phyloP scores from a whole-genome alignment of 2,329 filamentous ascomycete species.

The Colletotrichum shisoi region DNA sequence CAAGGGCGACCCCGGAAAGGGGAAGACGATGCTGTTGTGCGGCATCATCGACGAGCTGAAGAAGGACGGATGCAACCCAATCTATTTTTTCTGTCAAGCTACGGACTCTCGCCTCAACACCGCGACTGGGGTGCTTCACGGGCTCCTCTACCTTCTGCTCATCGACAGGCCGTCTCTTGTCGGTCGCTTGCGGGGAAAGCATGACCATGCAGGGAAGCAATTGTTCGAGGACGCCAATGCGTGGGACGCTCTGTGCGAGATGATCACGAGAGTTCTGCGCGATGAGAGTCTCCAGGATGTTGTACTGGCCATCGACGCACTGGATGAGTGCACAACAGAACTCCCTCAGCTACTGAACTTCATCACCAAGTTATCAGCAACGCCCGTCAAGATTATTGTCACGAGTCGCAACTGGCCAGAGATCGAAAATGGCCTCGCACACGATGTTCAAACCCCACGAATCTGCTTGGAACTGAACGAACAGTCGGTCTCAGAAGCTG shows the following conservation, averaged over 20 bases:
- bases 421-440: conserved; percentile 49
- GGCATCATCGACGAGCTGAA: conserved; percentile 50
- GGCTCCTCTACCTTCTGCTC: conserved; percentile 54
- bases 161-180: conserved; percentile 9
- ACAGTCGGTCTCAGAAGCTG: conserved; percentile 46
- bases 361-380: conserved; percentile 40
- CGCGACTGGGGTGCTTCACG: conserved; percentile 52
- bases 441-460: conserved; percentile 38
- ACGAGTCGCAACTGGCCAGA: conserved; percentile 54
- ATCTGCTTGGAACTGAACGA: conserved; percentile 51
- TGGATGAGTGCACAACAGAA: conserved; percentile 15
- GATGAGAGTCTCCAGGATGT: conserved; percentile 45
- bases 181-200: conserved; percentile 16
- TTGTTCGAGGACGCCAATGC: conserved; percentile 49
- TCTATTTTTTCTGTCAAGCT: conserved; percentile 57
- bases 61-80: background rate
- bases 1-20: conserved; percentile 52
- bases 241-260: conserved; percentile 48
- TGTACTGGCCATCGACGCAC: conserved; percentile 49
- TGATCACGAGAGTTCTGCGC: conserved; percentile 52
- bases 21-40: conserved; percentile 55
- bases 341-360: conserved; percentile 48
- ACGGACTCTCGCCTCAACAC: conserved; percentile 50
- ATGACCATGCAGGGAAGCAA: conserved; percentile 42
- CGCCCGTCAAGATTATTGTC: conserved; percentile 52